A percentile compares a stretch with the other conserved stretches of the same genome.
These are phyloP conservation scores for Rosellinia necatrix DNA, from an alignment of 2,329 filamentous ascomycete genomes.

Conservation along the genomic window DNA sequence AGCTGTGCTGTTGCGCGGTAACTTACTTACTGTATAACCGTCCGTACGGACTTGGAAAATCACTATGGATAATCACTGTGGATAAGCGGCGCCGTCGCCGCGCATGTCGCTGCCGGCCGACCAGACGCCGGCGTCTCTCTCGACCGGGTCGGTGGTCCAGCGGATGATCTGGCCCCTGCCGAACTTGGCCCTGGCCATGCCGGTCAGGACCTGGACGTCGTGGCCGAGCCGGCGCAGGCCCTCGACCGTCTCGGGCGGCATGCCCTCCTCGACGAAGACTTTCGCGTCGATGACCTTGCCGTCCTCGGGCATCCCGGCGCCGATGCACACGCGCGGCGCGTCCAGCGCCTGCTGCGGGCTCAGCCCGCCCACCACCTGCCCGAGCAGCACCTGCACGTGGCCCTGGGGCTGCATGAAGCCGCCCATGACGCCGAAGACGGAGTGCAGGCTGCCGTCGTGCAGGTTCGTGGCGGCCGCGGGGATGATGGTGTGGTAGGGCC, in stretches of 20 bases:
- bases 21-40: neutral
- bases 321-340: constrained; percentile 87
- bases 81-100: constrained; percentile 76
- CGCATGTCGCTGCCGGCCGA: constrained; percentile 87
- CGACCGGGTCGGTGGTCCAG: constrained; percentile 70
- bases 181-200: constrained; percentile 70
- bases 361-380: constrained; percentile 81
- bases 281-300: constrained; percentile 54
- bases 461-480: constrained; percentile 85
- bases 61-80: constrained; percentile 46
- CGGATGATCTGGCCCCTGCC: constrained; percentile 87
- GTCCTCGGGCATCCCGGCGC: constrained; percentile 69
- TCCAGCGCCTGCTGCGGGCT: constrained; percentile 89
- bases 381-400: constrained; percentile 89
- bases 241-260: constrained; percentile 68
- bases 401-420: constrained; percentile 99
- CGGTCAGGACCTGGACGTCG: constrained; percentile 69
- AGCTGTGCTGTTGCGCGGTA: too few species aligned
- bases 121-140: constrained; percentile 71
- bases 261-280: constrained; percentile 84
- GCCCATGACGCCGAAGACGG: constrained; percentile 95
- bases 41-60: too few species aligned
- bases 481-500: constrained; percentile 98
- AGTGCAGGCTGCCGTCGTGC: constrained; percentile 74
- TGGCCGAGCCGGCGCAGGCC: constrained; percentile 75